phyloP scores from a whole-genome alignment of 306 rosid species.

The Prinsepia uniflora region DNA sequence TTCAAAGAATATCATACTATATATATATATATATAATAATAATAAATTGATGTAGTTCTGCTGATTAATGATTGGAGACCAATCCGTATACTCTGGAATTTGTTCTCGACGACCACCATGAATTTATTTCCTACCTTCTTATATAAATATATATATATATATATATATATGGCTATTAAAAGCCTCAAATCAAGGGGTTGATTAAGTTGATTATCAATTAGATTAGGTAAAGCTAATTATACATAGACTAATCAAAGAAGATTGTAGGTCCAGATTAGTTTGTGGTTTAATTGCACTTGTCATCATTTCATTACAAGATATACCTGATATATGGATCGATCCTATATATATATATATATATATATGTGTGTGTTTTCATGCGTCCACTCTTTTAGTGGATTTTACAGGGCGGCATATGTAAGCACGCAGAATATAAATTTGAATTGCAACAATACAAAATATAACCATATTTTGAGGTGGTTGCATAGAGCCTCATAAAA shows the following conservation, averaged over 20 bases:
- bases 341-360: too few relatives aligned
- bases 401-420: neutral
- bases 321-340: neutral
- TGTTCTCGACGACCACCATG: neutral
- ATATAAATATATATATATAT: too few relatives aligned
- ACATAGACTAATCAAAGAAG: neutral
- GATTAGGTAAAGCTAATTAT: neutral
- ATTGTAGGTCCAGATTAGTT: neutral
- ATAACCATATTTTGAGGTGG: too few relatives aligned
- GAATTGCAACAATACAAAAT: neutral
- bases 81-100: neutral
- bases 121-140: too few relatives aligned
- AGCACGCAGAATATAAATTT: neutral
- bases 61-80: neutral
- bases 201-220: neutral
- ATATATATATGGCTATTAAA: neutral
- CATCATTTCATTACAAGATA: slow-evolving; percentile 10
- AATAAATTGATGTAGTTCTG: too few relatives aligned
- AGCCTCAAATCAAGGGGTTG: neutral
- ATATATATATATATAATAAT: too few relatives aligned
- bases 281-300: neutral
- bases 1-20: too few relatives aligned
- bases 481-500: too few relatives aligned
- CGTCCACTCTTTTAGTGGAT: too few relatives aligned
- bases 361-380: too few relatives aligned